Evolutionary conservation across 768 basidiomycete species (phyloP).

Genomic region (Mrakia frigida): DNA sequence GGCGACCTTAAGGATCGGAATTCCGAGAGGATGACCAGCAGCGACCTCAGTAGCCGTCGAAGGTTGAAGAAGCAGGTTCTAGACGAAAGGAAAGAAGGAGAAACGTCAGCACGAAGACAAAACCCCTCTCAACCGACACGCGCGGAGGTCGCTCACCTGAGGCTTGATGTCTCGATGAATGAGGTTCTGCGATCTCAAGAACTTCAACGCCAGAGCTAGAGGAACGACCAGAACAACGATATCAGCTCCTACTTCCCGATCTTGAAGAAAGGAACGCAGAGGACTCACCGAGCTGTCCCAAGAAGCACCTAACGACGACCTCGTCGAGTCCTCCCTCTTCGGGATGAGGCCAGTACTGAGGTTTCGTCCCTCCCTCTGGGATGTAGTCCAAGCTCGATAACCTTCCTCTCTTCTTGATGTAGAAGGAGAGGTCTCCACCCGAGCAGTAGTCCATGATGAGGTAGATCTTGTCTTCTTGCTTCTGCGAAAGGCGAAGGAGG

Average conservation of each 20-base stretch:
- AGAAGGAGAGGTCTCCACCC: slow-evolving; percentile 90
- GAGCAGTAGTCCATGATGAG: slow-evolving; percentile 97
- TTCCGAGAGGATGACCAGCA: slow-evolving; percentile 81
- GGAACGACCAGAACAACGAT: background rate
- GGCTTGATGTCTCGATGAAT: slow-evolving; percentile 98
- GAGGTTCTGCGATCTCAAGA: slow-evolving; percentile 77
- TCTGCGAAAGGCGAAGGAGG: slow-evolving; percentile 38
- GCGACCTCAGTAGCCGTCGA: slow-evolving; percentile 71
- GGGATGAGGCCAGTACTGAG: slow-evolving; percentile 86
- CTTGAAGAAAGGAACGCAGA: background rate
- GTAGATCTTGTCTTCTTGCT: slow-evolving; percentile 57
- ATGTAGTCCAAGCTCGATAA: slow-evolving; percentile 81
- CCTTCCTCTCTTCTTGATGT: slow-evolving; percentile 95
- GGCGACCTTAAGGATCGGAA: slow-evolving; percentile 92
- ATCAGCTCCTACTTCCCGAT: slow-evolving; percentile 4
- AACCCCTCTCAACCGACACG: background rate
- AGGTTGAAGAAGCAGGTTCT: slow-evolving; percentile 88
- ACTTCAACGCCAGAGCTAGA: slow-evolving; percentile 84
- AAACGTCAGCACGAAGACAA: background rate
- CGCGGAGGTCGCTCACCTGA: slow-evolving; percentile 53
- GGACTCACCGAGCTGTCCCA: slow-evolving; percentile 74
- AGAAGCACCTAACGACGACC: slow-evolving; percentile 81
- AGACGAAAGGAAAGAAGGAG: background rate
- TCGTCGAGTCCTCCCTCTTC: slow-evolving; percentile 83
- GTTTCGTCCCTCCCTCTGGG: slow-evolving; percentile 46